Evolutionary conservation across 805 yeast genomes (phyloP).

Genomic region (Blastobotrys peoriensis): DNA sequence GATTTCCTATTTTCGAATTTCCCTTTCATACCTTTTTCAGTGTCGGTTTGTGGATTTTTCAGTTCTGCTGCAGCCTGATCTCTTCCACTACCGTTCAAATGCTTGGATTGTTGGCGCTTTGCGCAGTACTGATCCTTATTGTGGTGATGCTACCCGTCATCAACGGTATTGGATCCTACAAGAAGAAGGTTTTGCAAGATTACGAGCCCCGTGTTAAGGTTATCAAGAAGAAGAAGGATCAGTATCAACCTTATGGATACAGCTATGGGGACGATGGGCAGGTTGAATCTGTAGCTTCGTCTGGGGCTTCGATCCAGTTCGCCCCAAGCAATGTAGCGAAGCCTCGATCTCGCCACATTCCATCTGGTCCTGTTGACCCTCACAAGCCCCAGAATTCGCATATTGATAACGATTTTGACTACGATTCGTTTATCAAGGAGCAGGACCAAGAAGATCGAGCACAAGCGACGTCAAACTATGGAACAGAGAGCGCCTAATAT

Average conservation of each 20-base stretch:
- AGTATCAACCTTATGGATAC: neutral
- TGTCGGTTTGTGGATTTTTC: too few species aligned
- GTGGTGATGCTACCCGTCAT: constrained; percentile 10
- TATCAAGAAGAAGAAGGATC: constrained; percentile 1
- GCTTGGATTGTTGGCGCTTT: constrained; percentile 4
- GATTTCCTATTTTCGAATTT: too few species aligned
- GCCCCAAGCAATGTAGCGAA: neutral
- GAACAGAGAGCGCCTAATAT: neutral
- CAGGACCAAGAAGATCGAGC: constrained; percentile 1
- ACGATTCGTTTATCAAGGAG: constrained; percentile 5
- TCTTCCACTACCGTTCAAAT: too few species aligned
- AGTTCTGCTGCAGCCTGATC: too few species aligned
- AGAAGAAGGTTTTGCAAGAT: constrained; percentile 1
- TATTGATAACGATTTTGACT: constrained; percentile 6
- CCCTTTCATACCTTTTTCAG: too few species aligned
- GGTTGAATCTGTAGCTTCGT: neutral
- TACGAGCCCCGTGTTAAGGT: neutral
- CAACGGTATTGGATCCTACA: constrained; percentile 14
- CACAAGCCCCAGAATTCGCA: neutral
- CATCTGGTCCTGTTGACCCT: neutral
- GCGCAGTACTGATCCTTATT: constrained; percentile 4
- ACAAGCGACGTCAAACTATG: neutral
- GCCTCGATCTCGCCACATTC: neutral
- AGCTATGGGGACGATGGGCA: neutral
- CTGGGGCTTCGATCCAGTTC: neutral